Percentiles rank a stretch among this genome's conserved stretches.
Conservation (phyloP, 1,284 basidiomycete species). For the Tilletia indica region DNA sequence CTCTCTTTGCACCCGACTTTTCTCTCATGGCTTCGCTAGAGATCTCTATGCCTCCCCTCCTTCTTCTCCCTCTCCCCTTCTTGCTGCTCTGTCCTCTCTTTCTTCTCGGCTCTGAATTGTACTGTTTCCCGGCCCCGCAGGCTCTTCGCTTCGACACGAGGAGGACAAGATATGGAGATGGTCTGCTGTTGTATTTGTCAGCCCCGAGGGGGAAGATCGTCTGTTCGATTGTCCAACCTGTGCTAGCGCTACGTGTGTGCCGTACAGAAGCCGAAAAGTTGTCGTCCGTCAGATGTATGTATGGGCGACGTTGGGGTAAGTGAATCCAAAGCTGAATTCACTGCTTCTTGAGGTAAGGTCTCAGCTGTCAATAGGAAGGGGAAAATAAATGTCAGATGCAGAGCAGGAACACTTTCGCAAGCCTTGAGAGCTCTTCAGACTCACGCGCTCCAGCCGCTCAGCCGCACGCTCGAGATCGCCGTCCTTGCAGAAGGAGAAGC, state of each 20-base stretch:
- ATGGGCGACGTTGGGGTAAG: no score
- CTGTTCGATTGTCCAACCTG: no score
- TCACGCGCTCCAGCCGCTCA: conserved; percentile 29
- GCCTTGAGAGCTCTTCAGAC: not conserved
- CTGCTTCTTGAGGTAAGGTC: conserved; percentile 14
- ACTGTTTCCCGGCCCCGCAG: no score
- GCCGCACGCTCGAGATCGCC: conserved; percentile 44
- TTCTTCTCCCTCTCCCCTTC: no score
- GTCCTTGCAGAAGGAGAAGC: conserved; percentile 53
- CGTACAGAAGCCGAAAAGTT: not conserved
- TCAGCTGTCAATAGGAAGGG: not conserved
- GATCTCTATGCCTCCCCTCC: not conserved
- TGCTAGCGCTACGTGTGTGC: no score
- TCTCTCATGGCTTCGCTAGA: not conserved
- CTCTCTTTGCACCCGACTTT: not conserved
- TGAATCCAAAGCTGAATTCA: not conserved
- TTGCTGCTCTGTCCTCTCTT: no score
- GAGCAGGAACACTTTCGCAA: no score
- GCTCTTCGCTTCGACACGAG: no score
- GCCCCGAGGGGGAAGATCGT: no score
- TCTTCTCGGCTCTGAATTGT: no score
- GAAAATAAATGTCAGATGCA: not conserved
- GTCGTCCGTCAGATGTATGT: not conserved
- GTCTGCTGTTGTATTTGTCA: no score
- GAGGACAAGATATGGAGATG: no score